Evolutionary conservation across 345 rosid genomes (phyloP).

Genomic region (Hypericum perforatum): DNA sequence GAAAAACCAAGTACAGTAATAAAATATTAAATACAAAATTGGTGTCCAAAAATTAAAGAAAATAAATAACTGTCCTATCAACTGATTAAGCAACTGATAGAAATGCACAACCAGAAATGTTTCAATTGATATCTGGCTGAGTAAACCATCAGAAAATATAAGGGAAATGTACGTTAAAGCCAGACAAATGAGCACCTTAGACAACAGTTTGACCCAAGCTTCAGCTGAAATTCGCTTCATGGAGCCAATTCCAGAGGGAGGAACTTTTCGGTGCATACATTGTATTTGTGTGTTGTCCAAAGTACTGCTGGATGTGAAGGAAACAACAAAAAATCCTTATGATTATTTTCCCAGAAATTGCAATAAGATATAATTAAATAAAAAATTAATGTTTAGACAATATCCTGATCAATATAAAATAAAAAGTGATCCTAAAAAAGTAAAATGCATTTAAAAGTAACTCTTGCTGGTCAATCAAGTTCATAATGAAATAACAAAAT

Average conservation of each 20-base stretch:
- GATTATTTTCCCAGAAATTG: not conserved
- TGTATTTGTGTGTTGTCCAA: slow-evolving; percentile 68
- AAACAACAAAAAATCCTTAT: not conserved
- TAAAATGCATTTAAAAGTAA: too few species aligned
- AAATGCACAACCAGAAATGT: too few species aligned
- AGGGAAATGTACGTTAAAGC: not conserved
- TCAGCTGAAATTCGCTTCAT: slow-evolving; percentile 68
- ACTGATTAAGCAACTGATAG: too few species aligned
- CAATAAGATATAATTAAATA: not conserved
- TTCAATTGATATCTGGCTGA: not conserved
- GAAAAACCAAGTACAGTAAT: not conserved
- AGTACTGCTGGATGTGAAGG: slow-evolving; percentile 26
- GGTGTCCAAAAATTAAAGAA: too few species aligned
- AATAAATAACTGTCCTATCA: too few species aligned
- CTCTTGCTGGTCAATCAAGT: too few species aligned
- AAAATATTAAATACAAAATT: too few species aligned
- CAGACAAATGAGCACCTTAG: slow-evolving; percentile 40
- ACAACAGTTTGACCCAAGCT: slow-evolving; percentile 65
- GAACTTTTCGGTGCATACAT: slow-evolving; percentile 78
- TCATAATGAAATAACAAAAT: too few species aligned
- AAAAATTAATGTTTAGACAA: not conserved
- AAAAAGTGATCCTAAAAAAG: too few species aligned
- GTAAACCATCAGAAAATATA: not conserved
- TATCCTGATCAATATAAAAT: too few species aligned
- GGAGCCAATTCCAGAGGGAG: slow-evolving; percentile 51